Base-by-base conservation (phyloP, 2,329 filamentous ascomycete species). In the Metarhizium guizhouense region DNA sequence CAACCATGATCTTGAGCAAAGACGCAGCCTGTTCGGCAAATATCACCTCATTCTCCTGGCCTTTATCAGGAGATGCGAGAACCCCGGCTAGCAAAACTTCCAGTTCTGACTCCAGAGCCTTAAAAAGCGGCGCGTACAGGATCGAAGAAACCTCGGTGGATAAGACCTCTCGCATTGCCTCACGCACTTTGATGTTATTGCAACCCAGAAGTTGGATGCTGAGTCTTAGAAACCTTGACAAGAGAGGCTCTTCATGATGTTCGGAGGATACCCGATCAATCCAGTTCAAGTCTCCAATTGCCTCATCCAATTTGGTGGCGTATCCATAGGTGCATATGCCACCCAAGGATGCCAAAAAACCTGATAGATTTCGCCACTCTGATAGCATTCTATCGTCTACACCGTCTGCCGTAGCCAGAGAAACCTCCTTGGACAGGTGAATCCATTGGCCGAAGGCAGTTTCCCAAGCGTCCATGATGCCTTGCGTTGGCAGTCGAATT, bases 281-380 rank as follows among this genome's bases (percentile, higher is more conserved):
- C 85, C 85, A 88, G 59, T 76, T 75, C 40, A 87, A 65, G 6
- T 80, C 78, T 54, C 77, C 76, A 16, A 77, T 71, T 16, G 81
- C 74, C 54, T 87, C 84, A 51, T 86, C 84, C 5, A 82, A 65
- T 11, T 77, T 71, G 53, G 76, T 72, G 51, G 78, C 73, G 63
- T 83, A 80, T 56, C 83, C 79, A 3, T 84, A 79, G 8, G 81
- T 81, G 65, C 85, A 88, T 54, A 84, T 79, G 2, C 85, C 84
- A 14, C 83, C 84, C 5, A 87, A 70, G 0, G 85, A 86, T 5
- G 84, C 84, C 11, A 88, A 73, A 59, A 88, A 86, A 0, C 85
- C 85, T 1, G 84, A 86, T 62, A 83, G 79, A 59, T 87, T 88
- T 42, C 85, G 78, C 85, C 85, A 88, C 63, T 87, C 83, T 1